A percentile compares a stretch with the other conserved stretches of the same genome.
Conservation (phyloP, 805 yeast genomes). For the Ogataea corticis region DNA sequence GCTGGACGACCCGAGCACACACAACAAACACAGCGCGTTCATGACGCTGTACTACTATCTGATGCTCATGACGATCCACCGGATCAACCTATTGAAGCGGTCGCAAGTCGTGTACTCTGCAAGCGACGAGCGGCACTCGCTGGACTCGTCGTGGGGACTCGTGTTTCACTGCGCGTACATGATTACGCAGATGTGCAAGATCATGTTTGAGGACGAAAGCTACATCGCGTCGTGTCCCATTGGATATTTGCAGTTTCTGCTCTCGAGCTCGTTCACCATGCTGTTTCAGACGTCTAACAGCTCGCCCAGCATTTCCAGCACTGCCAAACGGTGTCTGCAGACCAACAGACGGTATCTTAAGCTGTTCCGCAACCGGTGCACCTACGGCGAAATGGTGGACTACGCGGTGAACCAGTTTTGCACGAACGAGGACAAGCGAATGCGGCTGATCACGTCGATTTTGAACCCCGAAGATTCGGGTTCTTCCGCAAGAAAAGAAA, state of each 20-base stretch:
- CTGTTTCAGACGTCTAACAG: constrained; percentile 50
- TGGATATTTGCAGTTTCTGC: constrained; percentile 32
- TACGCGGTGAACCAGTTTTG: constrained; percentile 17
- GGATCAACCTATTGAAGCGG: constrained; percentile 37
- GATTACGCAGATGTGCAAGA: constrained; percentile 59
- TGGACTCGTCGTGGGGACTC: constrained; percentile 60
- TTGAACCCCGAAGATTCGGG: neutral
- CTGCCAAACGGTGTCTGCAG: constrained; percentile 13
- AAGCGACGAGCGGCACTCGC: neutral
- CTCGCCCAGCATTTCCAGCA: constrained; percentile 11
- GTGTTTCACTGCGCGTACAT: constrained; percentile 77
- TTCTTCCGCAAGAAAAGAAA: neutral
- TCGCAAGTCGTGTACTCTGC: constrained; percentile 21
- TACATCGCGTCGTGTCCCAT: constrained; percentile 10
- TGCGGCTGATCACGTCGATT: constrained; percentile 2
- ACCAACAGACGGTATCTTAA: constrained; percentile 29
- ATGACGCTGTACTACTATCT: constrained; percentile 71
- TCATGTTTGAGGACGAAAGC: constrained; percentile 47
- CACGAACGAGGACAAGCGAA: constrained; percentile 10
- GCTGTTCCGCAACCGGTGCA: constrained; percentile 47
- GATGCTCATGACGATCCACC: constrained; percentile 61
- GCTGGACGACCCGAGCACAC: constrained; percentile 41
- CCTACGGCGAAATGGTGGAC: constrained; percentile 24
- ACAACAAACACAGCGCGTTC: constrained; percentile 51
- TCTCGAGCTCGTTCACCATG: constrained; percentile 64